phyloP scores from a whole-genome alignment of 2,329 filamentous ascomycete species.

The Ceratocystis destructans region DNA sequence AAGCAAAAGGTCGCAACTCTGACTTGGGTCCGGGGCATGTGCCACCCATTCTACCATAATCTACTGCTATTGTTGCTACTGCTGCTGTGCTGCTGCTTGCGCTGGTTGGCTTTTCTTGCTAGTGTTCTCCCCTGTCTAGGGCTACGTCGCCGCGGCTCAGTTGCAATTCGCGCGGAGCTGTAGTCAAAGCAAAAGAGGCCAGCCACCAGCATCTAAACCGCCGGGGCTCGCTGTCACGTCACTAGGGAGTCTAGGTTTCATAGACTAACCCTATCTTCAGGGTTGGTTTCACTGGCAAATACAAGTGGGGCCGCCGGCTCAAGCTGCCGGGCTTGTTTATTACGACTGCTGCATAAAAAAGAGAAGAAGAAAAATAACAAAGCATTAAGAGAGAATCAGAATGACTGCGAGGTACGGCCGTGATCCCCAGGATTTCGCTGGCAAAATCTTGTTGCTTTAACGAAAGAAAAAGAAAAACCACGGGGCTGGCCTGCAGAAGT shows the following conservation, averaged over 20 bases:
- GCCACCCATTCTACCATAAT: too few species aligned
- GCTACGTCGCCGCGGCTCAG: background rate
- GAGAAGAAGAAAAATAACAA: background rate
- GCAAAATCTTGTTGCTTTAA: background rate
- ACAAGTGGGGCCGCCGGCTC: background rate
- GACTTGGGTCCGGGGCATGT: background rate
- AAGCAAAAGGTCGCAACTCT: background rate
- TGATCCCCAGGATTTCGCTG: too few species aligned
- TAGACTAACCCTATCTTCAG: background rate
- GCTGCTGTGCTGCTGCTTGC: background rate
- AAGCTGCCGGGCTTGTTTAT: background rate
- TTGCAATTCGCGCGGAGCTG: background rate
- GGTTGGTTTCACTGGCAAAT: background rate
- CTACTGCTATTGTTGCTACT: background rate
- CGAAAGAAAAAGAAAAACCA: background rate
- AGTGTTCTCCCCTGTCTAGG: background rate
- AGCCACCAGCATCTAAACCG: background rate
- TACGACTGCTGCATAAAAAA: background rate
- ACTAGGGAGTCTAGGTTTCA: background rate
- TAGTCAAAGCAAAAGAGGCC: slow-evolving; percentile 1
- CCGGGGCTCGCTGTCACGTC: background rate
- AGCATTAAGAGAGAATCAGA: too few species aligned
- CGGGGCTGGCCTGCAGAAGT: background rate
- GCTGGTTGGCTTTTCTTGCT: background rate
- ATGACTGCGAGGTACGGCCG: too few species aligned